Conservation (phyloP, 1,284 basidiomycete species). For the Fomitopsis palustris region DNA sequence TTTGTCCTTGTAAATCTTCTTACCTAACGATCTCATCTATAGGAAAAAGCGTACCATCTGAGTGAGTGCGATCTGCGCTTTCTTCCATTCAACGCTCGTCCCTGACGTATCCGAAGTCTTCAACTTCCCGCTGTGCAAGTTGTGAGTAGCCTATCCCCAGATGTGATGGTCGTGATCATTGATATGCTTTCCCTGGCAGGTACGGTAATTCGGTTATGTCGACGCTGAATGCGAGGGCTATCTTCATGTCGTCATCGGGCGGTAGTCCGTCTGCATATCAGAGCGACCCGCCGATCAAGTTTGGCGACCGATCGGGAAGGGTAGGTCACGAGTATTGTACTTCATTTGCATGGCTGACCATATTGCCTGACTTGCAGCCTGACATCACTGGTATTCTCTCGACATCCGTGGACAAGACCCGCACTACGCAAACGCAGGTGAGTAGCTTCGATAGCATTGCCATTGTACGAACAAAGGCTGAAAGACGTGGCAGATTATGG, state of each 20-base stretch:
- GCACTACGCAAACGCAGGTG: not conserved
- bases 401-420: not conserved
- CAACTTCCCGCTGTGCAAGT: conserved; percentile 2
- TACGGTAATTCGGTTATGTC: conserved; percentile 4
- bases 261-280: not conserved
- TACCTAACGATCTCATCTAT: not conserved
- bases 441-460: not conserved
- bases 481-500: not conserved
- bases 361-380: not conserved
- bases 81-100: not conserved
- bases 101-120: not conserved
- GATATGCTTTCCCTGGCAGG: not conserved
- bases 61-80: not conserved
- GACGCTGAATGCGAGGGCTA: not conserved
- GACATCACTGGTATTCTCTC: not conserved
- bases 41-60: not conserved
- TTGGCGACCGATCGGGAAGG: not conserved
- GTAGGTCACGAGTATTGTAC: not conserved
- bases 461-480: not conserved
- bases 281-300: not conserved
- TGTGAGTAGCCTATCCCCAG: not conserved
- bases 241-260: not conserved
- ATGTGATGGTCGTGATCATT: not conserved
- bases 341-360: not conserved
- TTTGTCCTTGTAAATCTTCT: not conserved